Conservation (phyloP, 768 basidiomycete species). For the Boletus patriciae region DNA sequence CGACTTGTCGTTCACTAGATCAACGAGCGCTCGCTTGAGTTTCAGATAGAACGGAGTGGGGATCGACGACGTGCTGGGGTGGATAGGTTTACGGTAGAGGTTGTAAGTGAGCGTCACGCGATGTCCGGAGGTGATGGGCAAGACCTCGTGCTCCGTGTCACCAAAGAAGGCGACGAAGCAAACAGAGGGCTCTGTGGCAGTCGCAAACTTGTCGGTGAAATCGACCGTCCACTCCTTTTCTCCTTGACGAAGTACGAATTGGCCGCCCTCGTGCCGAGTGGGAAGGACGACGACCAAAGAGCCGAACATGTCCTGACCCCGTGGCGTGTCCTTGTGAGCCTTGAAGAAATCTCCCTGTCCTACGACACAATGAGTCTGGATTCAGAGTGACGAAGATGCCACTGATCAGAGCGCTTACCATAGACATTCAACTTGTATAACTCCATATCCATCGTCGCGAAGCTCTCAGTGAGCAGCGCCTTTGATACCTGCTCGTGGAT, state of each 20-base stretch:
- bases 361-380: not conserved
- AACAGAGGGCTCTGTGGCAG: constrained; percentile 1
- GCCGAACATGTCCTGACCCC: constrained; percentile 43
- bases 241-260: constrained; percentile 6
- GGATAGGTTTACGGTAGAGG: constrained; percentile 18
- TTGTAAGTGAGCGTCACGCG: constrained; percentile 49
- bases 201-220: not conserved
- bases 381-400: no score
- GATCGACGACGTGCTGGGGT: not conserved
- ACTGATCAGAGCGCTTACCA: constrained; percentile 24
- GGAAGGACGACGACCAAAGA: constrained; percentile 53
- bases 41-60: not conserved
- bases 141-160: constrained; percentile 47
- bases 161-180: constrained; percentile 43
- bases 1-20: not conserved
- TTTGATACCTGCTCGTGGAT: not conserved
- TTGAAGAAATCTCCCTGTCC: constrained; percentile 8
- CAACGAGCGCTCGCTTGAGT: not conserved
- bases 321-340: constrained; percentile 34
- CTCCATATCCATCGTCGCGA: constrained; percentile 21
- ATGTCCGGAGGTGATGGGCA: constrained; percentile 40
- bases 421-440: constrained; percentile 51
- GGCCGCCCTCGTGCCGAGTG: constrained; percentile 22
- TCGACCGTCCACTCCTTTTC: constrained; percentile 1
- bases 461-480: not conserved